A percentile compares a stretch with the other conserved stretches of the same genome.
These are phyloP conservation scores for Fusarium sp. DNA, from an alignment of 2,329 filamentous ascomycete species.

Conservation along the genomic window DNA sequence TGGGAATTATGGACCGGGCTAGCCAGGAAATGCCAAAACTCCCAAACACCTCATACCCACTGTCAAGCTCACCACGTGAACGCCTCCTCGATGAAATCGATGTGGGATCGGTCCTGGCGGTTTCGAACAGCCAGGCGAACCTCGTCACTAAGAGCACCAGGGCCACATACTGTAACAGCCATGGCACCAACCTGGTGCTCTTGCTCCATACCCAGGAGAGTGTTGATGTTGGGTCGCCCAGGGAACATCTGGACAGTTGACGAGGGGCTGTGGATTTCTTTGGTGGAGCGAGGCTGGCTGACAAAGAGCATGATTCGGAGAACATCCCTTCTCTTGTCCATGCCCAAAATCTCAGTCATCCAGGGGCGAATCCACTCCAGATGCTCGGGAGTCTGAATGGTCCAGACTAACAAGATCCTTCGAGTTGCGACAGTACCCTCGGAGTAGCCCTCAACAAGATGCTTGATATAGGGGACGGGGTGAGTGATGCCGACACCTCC, in stretches of 20 bases:
- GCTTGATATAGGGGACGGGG: slow-evolving; percentile 77
- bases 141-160: slow-evolving; percentile 78
- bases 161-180: slow-evolving; percentile 79
- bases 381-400: slow-evolving; percentile 81
- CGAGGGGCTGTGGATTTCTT: slow-evolving; percentile 82
- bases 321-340: slow-evolving; percentile 78
- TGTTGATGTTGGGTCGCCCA: slow-evolving; percentile 77
- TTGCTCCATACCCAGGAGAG: slow-evolving; percentile 77
- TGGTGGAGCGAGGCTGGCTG: slow-evolving; percentile 76
- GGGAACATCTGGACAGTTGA: slow-evolving; percentile 87
- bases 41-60: not conserved
- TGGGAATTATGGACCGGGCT: slow-evolving; percentile 6
- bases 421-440: slow-evolving; percentile 76
- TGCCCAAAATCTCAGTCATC: slow-evolving; percentile 82
- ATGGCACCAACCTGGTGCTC: slow-evolving; percentile 78
- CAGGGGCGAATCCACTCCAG: slow-evolving; percentile 85
- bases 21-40: slow-evolving; percentile 11
- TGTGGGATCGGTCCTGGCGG: slow-evolving; percentile 70
- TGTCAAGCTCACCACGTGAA: slow-evolving; percentile 65
- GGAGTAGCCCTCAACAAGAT: slow-evolving; percentile 74
- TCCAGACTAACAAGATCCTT: slow-evolving; percentile 80
- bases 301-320: slow-evolving; percentile 83
- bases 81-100: slow-evolving; percentile 83
- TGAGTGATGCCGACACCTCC: slow-evolving; percentile 85
- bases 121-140: slow-evolving; percentile 73